Base-by-base conservation (phyloP, 2,329 filamentous ascomycete genomes). In the Trichoderma endophyticum region DNA sequence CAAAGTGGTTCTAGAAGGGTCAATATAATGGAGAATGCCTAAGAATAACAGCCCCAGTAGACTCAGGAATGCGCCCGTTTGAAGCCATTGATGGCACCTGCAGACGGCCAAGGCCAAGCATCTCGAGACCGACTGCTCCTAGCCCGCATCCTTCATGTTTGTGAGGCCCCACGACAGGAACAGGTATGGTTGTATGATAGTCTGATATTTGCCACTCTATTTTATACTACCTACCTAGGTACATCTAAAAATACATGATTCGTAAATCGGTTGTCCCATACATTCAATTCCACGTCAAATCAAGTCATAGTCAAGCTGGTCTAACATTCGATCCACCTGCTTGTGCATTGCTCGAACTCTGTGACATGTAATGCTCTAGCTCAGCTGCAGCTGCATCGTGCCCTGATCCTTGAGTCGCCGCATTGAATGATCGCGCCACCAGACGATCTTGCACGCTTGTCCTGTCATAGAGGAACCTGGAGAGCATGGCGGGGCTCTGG, bases 381-480 rank as follows among this genome's bases (percentile, higher is more conserved):
- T 61, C 56, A 28, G 66, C 32, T 36, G 57, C 56, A 26, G 18
- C 36, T 11, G 26, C 36, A 12, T 70, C 57, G 21, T 54, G 30
- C 3, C 39, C 57, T 4, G 34, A 26, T 21, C 28, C 28, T 28
- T 30, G 57, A 32, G 56, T n/a, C 6, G 54, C 21, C 24, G 57
- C 66, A 70, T 62, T 21, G 32, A 61, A 70, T 28, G 54, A 71
- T 60, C 62, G 39, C 21, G 70, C 71, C 67, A 72, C 71, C 14
- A 72, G 59, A 24, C 71, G 71, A 71, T 72, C 71, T 15, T 60
- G 32, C 21, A 71, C 24, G 36, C 28, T 43, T 61, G 60, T 70
- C 26, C 59, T 65, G 48, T 72, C 66, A 48, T 72, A 39, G 34
- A 72, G 48, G 30, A 70, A 72, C 28, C 60, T 36, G 34, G 34